These are phyloP conservation scores for Trametes cubensis DNA, from an alignment of 768 basidiomycete genomes.

Conservation along the genomic window DNA sequence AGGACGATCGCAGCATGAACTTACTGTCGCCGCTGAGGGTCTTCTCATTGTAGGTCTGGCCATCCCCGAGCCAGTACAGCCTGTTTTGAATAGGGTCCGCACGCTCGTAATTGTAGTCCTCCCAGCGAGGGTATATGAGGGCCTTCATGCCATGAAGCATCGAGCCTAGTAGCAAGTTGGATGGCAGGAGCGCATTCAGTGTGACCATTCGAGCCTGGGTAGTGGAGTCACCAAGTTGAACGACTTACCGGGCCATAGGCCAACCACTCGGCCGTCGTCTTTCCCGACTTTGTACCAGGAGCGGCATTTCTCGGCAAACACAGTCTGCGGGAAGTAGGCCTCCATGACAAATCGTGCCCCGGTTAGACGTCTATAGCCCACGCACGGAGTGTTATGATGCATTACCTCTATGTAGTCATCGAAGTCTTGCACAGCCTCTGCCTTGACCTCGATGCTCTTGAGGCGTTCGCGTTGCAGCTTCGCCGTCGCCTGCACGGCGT, in stretches of 20 bases:
- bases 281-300: conserved; percentile 66
- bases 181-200: no score
- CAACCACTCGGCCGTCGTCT: conserved; percentile 57
- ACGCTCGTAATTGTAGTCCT: conserved; percentile 57
- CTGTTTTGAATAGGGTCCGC: conserved; percentile 48
- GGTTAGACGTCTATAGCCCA: no score
- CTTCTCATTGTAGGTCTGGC: conserved; percentile 54
- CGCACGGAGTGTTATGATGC: no score
- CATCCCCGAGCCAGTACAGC: conserved; percentile 62
- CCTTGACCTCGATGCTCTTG: conserved; percentile 62
- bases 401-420: conserved; percentile 63
- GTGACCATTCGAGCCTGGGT: no score
- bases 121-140: conserved; percentile 59
- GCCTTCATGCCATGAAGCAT: conserved; percentile 50
- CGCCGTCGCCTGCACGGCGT: conserved; percentile 53
- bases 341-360: no score
- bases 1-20: neutral
- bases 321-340: conserved; percentile 58
- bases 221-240: no score
- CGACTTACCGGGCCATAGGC: conserved; percentile 59
- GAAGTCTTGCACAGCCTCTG: conserved; percentile 62
- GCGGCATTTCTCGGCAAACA: conserved; percentile 57
- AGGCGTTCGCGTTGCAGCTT: conserved; percentile 67
- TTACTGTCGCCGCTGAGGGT: conserved; percentile 36
- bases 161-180: no score